Evolutionary conservation across 371 early-diverging fungal genomes (phyloP).

Genomic region (Mortierella sp.): DNA sequence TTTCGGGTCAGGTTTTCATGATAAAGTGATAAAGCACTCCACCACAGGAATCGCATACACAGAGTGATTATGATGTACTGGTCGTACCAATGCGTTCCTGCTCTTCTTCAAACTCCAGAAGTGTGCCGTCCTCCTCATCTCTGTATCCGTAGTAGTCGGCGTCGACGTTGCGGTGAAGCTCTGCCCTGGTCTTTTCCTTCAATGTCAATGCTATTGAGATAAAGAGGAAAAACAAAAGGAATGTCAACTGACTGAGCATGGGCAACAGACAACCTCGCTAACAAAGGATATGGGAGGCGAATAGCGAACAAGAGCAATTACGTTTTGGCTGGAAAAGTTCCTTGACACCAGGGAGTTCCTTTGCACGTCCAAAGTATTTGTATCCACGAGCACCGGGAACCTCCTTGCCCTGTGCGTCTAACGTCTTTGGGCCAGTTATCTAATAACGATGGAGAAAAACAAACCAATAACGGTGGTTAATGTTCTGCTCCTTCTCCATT

Average conservation of each 20-base stretch:
- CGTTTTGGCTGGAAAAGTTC: conserved; percentile 85
- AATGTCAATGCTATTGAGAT: conserved; percentile 33
- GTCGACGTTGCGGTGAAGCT: conserved; percentile 86
- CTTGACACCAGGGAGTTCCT: conserved; percentile 94
- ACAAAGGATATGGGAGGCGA: too few species aligned
- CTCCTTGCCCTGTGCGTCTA: conserved; percentile 91
- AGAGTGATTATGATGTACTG: background rate
- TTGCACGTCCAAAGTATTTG: conserved; percentile 98
- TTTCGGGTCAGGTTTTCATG: background rate
- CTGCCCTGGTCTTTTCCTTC: conserved; percentile 71
- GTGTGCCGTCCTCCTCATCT: conserved; percentile 90
- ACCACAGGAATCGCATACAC: background rate
- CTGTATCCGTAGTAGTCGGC: conserved; percentile 97
- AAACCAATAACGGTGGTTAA: background rate
- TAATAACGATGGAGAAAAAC: conserved; percentile 29
- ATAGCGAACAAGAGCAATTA: conserved; percentile 4
- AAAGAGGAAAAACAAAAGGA: background rate
- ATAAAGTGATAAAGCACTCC: too few species aligned
- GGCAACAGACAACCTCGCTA: too few species aligned
- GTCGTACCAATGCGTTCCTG: conserved; percentile 63
- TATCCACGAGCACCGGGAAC: conserved; percentile 94
- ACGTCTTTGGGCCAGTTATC: conserved; percentile 81
- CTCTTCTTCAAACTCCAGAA: conserved; percentile 84
- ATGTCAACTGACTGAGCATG: background rate
- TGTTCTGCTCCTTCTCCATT: background rate